Percentiles rank a stretch among this genome's conserved stretches.
Conservation (phyloP, 805 yeast species). For the Candida andamanensis region DNA sequence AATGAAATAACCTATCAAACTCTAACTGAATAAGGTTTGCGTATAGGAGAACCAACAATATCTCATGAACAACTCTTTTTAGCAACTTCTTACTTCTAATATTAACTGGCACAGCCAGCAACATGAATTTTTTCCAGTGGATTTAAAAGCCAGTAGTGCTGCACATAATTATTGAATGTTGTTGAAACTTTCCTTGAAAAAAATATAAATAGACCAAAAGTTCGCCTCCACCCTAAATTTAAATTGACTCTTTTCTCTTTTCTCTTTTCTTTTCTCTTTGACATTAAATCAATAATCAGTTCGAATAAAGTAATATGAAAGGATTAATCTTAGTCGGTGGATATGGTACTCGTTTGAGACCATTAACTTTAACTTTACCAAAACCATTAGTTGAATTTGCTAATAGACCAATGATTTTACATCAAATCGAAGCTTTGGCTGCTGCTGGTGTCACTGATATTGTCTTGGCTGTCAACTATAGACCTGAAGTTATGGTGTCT, state of each 20-base stretch:
- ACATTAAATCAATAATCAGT: constrained; percentile 1
- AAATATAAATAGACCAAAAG: no score
- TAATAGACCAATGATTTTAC: constrained; percentile 98
- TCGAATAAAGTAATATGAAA: constrained; percentile 80
- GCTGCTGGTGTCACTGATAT: constrained; percentile 98
- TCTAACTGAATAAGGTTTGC: no score
- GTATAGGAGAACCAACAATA: no score
- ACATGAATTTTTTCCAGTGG: no score
- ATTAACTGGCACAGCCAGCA: no score
- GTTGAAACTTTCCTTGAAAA: no score
- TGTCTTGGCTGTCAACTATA: constrained; percentile 97
- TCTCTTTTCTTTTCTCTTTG: constrained; percentile 5
- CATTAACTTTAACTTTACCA: constrained; percentile 90
- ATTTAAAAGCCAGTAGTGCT: no score
- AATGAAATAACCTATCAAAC: no score
- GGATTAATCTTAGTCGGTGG: constrained; percentile 99
- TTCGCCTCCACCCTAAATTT: constrained; percentile 1
- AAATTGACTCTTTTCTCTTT: neutral
- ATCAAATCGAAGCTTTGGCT: constrained; percentile 97
- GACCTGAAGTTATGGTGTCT: constrained; percentile 98
- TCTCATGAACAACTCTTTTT: no score
- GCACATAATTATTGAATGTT: no score
- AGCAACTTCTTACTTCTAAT: no score
- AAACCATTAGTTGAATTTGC: constrained; percentile 97
- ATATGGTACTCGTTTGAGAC: constrained; percentile 99